Conservation (phyloP, 352 stramenopile genomes). For the Pythium graminicola region DNA sequence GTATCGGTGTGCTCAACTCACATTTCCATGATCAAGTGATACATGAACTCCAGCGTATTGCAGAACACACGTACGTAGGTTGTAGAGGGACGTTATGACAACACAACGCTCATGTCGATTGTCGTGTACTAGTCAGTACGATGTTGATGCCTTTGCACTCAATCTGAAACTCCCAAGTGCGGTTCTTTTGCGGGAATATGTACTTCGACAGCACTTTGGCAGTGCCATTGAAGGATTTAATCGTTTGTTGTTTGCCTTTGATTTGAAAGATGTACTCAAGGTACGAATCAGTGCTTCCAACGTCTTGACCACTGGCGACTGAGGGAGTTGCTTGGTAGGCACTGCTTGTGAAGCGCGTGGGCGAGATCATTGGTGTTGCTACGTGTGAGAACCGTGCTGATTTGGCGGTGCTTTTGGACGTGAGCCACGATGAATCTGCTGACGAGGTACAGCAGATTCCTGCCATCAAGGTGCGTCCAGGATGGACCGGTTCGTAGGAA, state of each 20-base stretch:
- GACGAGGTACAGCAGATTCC: conserved; percentile 75
- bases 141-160: conserved; percentile 62
- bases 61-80: conserved; percentile 25
- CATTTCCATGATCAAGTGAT: conserved; percentile 41
- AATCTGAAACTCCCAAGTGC: conserved; percentile 78
- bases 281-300: conserved; percentile 16
- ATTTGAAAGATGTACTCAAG: conserved; percentile 80
- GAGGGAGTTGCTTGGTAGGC: conserved; percentile 7
- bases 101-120: not conserved
- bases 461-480: conserved; percentile 46
- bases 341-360: conserved; percentile 44
- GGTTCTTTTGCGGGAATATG: conserved; percentile 71
- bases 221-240: conserved; percentile 29
- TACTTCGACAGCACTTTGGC: conserved; percentile 56
- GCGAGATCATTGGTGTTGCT: conserved; percentile 36
- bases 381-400: conserved; percentile 54
- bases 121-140: conserved; percentile 42
- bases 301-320: not conserved
- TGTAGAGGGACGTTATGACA: not conserved
- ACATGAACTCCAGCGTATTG: conserved; percentile 33
- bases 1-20: conserved; percentile 50
- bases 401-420: conserved; percentile 58
- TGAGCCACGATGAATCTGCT: conserved; percentile 60
- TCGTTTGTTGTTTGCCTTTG: conserved; percentile 31
- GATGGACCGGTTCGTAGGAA: too few relatives aligned